These are phyloP conservation scores for Sanghuangporus weigelae DNA, from an alignment of 1,284 basidiomycete species.

Conservation along the genomic window DNA sequence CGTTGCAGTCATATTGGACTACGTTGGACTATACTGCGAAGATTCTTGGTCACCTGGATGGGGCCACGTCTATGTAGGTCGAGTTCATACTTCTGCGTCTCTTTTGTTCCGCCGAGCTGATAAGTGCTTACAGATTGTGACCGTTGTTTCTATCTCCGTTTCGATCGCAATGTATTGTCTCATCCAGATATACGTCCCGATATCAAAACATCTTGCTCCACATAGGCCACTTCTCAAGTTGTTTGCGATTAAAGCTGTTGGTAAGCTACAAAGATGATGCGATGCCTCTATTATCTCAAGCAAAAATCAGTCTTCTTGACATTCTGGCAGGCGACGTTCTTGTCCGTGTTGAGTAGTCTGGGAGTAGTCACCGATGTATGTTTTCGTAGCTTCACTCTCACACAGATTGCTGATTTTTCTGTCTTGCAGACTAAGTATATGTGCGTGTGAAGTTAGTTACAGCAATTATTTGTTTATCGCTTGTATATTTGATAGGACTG, in stretches of 20 bases:
- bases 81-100: background rate
- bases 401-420: background rate
- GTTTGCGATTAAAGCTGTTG: conserved; percentile 70
- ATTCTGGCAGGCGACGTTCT: conserved; percentile 71
- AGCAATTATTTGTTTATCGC: background rate
- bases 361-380: conserved; percentile 63
- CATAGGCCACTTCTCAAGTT: conserved; percentile 67
- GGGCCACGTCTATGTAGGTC: conserved; percentile 63
- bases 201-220: conserved; percentile 50
- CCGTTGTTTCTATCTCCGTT: conserved; percentile 69
- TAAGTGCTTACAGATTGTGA: conserved; percentile 40
- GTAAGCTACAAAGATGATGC: conserved; percentile 30
- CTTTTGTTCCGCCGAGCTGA: background rate
- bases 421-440: background rate
- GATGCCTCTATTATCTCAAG: background rate
- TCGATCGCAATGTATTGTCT: conserved; percentile 78
- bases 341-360: conserved; percentile 56
- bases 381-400: conserved; percentile 1
- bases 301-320: conserved; percentile 55
- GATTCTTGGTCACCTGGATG: conserved; percentile 63
- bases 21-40: conserved; percentile 66
- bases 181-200: conserved; percentile 66
- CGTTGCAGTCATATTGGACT: conserved; percentile 58
- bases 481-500: conserved; percentile 39
- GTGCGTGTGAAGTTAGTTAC: background rate